phyloP scores from a whole-genome alignment of 768 basidiomycete species.

The Exidia glandulosa region DNA sequence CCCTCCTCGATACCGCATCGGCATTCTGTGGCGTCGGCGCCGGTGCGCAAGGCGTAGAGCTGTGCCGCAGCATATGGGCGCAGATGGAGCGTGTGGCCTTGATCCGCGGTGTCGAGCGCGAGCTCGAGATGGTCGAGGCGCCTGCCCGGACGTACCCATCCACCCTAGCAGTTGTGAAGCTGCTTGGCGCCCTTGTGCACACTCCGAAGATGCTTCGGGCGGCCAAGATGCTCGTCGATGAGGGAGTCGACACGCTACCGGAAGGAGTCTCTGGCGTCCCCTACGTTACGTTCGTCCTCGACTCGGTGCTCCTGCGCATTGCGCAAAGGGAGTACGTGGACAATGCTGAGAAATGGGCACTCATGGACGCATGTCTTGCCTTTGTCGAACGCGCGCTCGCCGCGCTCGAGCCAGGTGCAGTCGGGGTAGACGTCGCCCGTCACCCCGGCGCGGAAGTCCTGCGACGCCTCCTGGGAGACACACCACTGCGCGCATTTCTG shows the following conservation, averaged over 20 bases:
- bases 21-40: conserved; percentile 80
- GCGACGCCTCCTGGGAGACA: conserved; percentile 62
- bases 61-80: conserved; percentile 74
- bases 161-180: conserved; percentile 76
- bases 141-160: conserved; percentile 71
- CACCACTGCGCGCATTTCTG: conserved; percentile 60
- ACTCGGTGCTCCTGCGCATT: conserved; percentile 55
- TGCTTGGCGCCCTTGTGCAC: conserved; percentile 76
- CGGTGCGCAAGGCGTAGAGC: conserved; percentile 58
- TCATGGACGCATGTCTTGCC: conserved; percentile 73
- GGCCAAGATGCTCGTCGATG: conserved; percentile 43
- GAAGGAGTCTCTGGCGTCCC: conserved; percentile 39
- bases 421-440: neutral
- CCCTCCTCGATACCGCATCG: conserved; percentile 67
- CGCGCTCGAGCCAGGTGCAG: conserved; percentile 54
- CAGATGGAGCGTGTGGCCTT: conserved; percentile 78
- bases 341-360: conserved; percentile 73
- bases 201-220: conserved; percentile 62
- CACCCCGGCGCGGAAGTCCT: conserved; percentile 88
- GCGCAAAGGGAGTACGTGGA: conserved; percentile 53
- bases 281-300: conserved; percentile 77
- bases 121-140: conserved; percentile 81
- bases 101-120: conserved; percentile 73
- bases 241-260: conserved; percentile 62
- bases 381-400: conserved; percentile 80